Base-by-base conservation (phyloP, 768 basidiomycete species). In the Neoboletus subvelutipes region DNA sequence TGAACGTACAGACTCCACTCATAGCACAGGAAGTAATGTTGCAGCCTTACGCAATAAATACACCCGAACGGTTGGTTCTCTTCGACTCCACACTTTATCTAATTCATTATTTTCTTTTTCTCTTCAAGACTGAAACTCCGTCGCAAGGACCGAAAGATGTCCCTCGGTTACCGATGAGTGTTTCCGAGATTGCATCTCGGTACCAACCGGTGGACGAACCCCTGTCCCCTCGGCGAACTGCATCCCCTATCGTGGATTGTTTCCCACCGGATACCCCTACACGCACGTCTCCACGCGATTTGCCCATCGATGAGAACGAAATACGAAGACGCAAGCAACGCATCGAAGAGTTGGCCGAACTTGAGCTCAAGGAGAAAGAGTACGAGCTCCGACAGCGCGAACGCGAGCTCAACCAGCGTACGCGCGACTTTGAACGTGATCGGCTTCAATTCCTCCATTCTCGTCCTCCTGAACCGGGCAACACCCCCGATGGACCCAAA, bases 11-110 rank as follows among this genome's bases (percentile, higher is more conserved):
- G 83, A 85, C 45, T 82, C 83, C 3, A 78, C 77, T 7, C 77
- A 70, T 40, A 85, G 82, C 58, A 79, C 65, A 47, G 81, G 80
- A 13, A 84, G 81, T 62, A 72, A 86, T 26, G 88, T 92, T 45
- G 85, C 88, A 42, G 82, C 83, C 2, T 83, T 92, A 78, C 79
- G 85, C 43, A 81, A 80, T 65, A 81, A 81, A 49, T 90, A 87
- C 61, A 77, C 82, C 22, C 78, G 73, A 41, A 75, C 70, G 54
- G 88, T 89, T 62, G 43, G 85, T 75, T 40, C 41, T 57, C 17
- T 52, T 61, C 26, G 40, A 20, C 43, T 7, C 57, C 40, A 20
- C 11, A 22, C 13, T 45, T 56, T 37, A 15, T 50, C 18, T 52
- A 24, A 33, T 56, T 54, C 42, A 63, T 48, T 20, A 63, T 48